Evolutionary conservation across 2,329 filamentous ascomycete species (phyloP).

Genomic region (Penicillium sp.): DNA sequence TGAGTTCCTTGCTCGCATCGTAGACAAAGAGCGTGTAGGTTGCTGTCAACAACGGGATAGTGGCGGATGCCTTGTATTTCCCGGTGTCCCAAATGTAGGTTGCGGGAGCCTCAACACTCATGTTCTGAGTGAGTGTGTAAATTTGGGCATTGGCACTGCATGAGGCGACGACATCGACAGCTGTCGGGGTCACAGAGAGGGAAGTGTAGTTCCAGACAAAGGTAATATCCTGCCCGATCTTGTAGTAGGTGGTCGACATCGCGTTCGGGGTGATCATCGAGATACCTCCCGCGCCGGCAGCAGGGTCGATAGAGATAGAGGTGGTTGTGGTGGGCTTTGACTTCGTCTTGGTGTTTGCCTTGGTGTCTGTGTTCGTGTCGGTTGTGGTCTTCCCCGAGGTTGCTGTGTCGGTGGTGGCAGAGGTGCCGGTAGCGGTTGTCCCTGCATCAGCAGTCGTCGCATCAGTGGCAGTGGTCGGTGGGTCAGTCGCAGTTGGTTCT

Average conservation of each 20-base stretch:
- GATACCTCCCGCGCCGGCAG: constrained; percentile 55
- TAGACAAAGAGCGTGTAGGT: constrained; percentile 61
- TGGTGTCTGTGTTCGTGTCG: constrained; percentile 17
- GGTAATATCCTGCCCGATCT: constrained; percentile 58
- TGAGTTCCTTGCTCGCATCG: constrained; percentile 52
- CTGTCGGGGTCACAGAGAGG: constrained; percentile 53
- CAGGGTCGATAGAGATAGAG: constrained; percentile 47
- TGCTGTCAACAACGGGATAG: constrained; percentile 52
- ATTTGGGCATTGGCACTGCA: constrained; percentile 55
- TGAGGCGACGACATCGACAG: constrained; percentile 58
- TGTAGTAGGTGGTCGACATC: constrained; percentile 55
- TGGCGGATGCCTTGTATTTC: constrained; percentile 47
- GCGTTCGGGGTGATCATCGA: constrained; percentile 56
- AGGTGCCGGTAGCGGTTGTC: constrained; percentile 12
- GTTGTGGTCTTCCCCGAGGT: constrained; percentile 16
- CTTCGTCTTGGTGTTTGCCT: constrained; percentile 20
- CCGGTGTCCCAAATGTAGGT: constrained; percentile 58
- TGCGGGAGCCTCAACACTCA: constrained; percentile 50
- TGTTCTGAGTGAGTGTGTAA: constrained; percentile 59
- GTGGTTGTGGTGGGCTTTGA: constrained; percentile 29
- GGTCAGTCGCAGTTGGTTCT: constrained; percentile 20
- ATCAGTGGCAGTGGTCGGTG: constrained; percentile 10
- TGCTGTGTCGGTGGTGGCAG: constrained; percentile 12
- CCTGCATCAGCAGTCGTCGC: background rate
- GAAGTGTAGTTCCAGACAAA: constrained; percentile 67